Base-by-base conservation (phyloP, 352 stramenopile genomes). In the Phytopythium vexans region DNA sequence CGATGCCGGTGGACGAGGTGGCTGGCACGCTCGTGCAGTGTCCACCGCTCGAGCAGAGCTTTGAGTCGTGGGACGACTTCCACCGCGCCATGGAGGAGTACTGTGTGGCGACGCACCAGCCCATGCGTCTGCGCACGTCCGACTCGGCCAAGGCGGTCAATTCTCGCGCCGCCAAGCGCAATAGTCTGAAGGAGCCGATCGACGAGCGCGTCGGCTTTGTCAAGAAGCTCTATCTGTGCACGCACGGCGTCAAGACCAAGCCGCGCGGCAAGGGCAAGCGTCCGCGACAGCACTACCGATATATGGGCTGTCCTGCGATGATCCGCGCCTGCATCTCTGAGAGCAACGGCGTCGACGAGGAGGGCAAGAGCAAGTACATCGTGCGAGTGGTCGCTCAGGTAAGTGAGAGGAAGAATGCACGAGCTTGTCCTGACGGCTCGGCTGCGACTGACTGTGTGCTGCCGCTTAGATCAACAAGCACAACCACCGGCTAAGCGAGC, bases 211-310 rank as follows among this genome's bases (percentile, higher is more conserved):
- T 92, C 16, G 82, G 82, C 8, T 92, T 92, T 45, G 82, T 92
- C 15, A 92, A 92, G 64, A 92, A 92, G 43, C 68, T 92, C 3
- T 92, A 92, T 38, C 62, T 90, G 51, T 92, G 82, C 62, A 92
- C 82, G 34, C 82, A 92, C 35, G 82, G 82, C 39, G 82, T 92
- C 27, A 92, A 92, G 61, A 88, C 82, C 32, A 92, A 92, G 64
- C 82, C 82, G 15, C 70, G 82, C 34, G 82, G 82, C 41, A 92
- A 92, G 54, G 82, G 82, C 21, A 92, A 92, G 51, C 63, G 82
- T 6, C 82, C 82, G 32, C 67, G 82, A 44, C 82, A 92, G 57
- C 82, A 90, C 57, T 92, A 92, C 44, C 75, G 82, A 4, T 92
- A 92, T 59, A 88, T 90, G 79, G 82, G 82, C 9, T 92, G 82